Base-by-base conservation (phyloP, 345 rosid genomes). In the Salix suchowensis region DNA sequence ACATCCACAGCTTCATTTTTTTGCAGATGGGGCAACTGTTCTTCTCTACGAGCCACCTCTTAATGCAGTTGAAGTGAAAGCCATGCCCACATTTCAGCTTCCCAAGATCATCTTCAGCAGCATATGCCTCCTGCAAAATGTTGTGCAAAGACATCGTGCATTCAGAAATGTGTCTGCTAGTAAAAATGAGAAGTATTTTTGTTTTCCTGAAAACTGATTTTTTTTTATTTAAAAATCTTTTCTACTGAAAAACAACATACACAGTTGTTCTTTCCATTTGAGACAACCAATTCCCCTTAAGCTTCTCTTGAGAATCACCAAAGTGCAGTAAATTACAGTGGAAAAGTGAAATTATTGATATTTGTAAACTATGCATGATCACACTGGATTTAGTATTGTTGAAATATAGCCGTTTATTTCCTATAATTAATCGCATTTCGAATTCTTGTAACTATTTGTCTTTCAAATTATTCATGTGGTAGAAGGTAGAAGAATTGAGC, bases 11-110 rank as follows among this genome's bases (percentile, higher is more conserved):
- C 88, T 39, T 18, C 62, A n/a, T n/a, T 75, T 7, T 67, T 37
- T 81, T 87, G 79, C 89, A 87, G 18, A 87, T 71, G 44, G 89
- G 89, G 78, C 87, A 87, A 3, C 5, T 40, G 28, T 87, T 87
- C 73, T 87, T 87, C 65, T 5, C 52, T 40, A 26, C 9, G 0
- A 87, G 80, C 89, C 89, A 85, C 55, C 50, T 71, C 54, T 58
- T 82, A 14, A 87, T 83, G 74, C 87, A 84, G 23, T 75, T n/a
- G 70, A 74, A 73, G 67, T 86, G 89, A 68, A 67, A 86, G 2
- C 72, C 78, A 77, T 86, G 89, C 9, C 83, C 86, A 13, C 87
- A 86, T 10, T 80, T 80, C 40, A 86, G 72, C 78, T 68, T 80
- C 30, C 82, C 81, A 2, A 86, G 23, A 16, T 68, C 75, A 23